phyloP scores from a whole-genome alignment of 129 eudicot species.

The Sambucus nigra region DNA sequence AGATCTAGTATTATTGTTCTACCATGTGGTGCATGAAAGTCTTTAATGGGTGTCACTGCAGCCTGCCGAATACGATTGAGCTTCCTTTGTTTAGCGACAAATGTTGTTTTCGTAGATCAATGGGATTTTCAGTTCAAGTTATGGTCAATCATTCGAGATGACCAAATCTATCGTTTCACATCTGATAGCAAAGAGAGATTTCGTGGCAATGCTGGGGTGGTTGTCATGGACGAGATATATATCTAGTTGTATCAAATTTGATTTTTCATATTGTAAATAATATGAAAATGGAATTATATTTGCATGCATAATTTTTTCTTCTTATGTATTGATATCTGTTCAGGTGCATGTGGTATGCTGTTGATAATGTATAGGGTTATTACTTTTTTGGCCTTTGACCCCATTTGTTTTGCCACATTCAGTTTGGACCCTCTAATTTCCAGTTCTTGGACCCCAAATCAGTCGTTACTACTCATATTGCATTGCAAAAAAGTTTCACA shows the following conservation, averaged over 20 bases:
- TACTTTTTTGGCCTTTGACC: neutral
- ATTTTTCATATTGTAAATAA: neutral
- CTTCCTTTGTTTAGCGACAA: slow-evolving; percentile 91
- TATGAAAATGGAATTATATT: no score
- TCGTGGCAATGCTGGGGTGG: slow-evolving; percentile 95
- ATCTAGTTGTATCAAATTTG: slow-evolving; percentile 7
- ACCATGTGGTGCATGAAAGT: slow-evolving; percentile 99
- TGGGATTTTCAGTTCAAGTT: slow-evolving; percentile 97
- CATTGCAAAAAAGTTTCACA: no score
- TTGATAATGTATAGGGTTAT: neutral
- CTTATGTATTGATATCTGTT: neutral
- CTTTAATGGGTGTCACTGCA: slow-evolving; percentile 95
- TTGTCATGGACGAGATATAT: slow-evolving; percentile 81
- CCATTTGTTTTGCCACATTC: neutral
- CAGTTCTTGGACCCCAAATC: no score
- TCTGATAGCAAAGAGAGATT: slow-evolving; percentile 94
- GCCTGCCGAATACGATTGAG: slow-evolving; percentile 82
- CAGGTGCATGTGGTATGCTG: slow-evolving; percentile 88
- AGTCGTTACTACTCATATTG: no score
- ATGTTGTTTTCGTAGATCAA: slow-evolving; percentile 96
- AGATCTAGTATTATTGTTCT: slow-evolving; percentile 96
- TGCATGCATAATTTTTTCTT: neutral
- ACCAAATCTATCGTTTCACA: slow-evolving; percentile 82
- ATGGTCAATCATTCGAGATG: slow-evolving; percentile 95
- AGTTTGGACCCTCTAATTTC: no score